Base-by-base conservation (phyloP, 1,284 basidiomycete species). In the Ganoderma sinense region DNA sequence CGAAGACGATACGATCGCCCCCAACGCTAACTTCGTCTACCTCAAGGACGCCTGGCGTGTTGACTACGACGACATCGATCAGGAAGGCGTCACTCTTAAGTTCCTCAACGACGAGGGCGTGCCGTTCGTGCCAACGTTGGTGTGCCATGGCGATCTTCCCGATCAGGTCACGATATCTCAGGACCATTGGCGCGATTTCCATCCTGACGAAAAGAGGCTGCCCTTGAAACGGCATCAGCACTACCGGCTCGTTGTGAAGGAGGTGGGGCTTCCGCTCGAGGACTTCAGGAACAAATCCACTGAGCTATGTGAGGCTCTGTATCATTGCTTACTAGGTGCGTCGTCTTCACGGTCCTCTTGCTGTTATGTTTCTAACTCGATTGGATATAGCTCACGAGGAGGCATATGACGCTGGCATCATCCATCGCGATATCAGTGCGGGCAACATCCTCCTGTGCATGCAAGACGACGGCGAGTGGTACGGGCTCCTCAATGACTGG, bases 11-110 rank as follows among this genome's bases (percentile, higher is more conserved):
- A 74, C 23, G n/a, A 66, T 10, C 31, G 4, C 4, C 23, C 20
- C 0, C 26, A 41, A 43, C n/a, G 41, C 40, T 16, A 40, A 62
- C 3, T 66, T 74, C 4, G 73, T 76, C 33, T 77, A 74, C 56
- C 63, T 78, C 40, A 78, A 78, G 69, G 78, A 78, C 55, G 68
- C 69, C 1, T 79, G 78, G 78, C 65, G 78, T 4, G 65, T 73
- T 26, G 66, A 72, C 18, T 31, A 69, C 16, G 43, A 58, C 18
- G 70, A 62, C 6, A 65, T 75, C 31, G 33, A 68, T 7, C 62
- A 69, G 10, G 80, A 79, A 48, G 75, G 73, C 29, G 61, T 67
- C 1, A 71, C 75, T 5, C 76, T 79, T 36, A 58, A 65, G 11
- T 26, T 60, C 4, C 71, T 80, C 2, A 60, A 76, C n/a, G 5